Evolutionary conservation across 2,329 filamentous ascomycete species (phyloP).

Genomic region (Claviceps maximensis): DNA sequence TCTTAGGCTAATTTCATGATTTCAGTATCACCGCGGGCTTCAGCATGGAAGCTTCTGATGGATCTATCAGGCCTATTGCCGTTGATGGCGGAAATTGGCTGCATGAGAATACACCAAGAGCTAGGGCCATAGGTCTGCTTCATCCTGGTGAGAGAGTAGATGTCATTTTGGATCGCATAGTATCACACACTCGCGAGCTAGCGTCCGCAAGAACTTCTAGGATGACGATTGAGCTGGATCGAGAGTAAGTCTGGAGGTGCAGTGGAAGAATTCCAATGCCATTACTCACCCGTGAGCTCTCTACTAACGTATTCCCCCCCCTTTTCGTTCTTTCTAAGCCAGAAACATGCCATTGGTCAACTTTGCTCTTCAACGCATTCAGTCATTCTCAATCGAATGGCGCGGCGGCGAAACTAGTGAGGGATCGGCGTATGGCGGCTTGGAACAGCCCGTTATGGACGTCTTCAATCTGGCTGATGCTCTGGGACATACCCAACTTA

Average conservation of each 20-base stretch:
- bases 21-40: slow-evolving; percentile 5
- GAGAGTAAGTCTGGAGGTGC: slow-evolving; percentile 5
- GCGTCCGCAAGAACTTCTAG: neutral
- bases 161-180: slow-evolving; percentile 4
- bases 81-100: slow-evolving; percentile 10
- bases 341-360: slow-evolving; percentile 12
- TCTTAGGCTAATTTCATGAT: neutral
- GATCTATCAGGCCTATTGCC: slow-evolving; percentile 8
- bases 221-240: slow-evolving; percentile 7
- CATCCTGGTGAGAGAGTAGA: slow-evolving; percentile 13
- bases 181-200: too few species aligned
- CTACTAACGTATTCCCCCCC: too few species aligned
- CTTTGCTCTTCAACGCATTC: slow-evolving; percentile 9
- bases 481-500: neutral
- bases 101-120: slow-evolving; percentile 6
- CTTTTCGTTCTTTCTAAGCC: neutral
- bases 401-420: neutral
- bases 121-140: slow-evolving; percentile 9
- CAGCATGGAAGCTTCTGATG: slow-evolving; percentile 2
- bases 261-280: neutral
- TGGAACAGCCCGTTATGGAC: neutral
- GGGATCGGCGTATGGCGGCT: neutral
- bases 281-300: neutral
- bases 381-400: slow-evolving; percentile 9
- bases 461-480: slow-evolving; percentile 3